Base-by-base conservation (phyloP, 129 eudicot species). In the Smallanthus sonchifolius region DNA sequence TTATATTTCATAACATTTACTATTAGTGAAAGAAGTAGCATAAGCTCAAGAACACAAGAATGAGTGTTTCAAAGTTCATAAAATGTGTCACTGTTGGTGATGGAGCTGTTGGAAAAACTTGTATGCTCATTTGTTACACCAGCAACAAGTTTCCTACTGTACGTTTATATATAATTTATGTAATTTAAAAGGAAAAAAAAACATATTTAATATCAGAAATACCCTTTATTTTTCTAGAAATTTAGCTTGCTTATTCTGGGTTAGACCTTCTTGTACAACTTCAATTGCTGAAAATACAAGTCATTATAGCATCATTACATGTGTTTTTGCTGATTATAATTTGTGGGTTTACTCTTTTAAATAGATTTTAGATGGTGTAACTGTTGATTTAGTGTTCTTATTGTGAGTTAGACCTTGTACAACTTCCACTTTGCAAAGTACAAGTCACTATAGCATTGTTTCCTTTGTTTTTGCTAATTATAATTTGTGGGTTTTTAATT, bases 71-170 rank as follows among this genome's bases (percentile, higher is more conserved):
- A 70, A 94, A 94, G 91, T 94, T 94, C 87, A 94, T 94, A 10
- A 94, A 94, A 86, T 94, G 99, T 82, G 97, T 94, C 1, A 91
- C 97, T 37, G 99, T 94, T 65, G 99, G 99, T 59, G 99, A 94
- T 84, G 99, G 99, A 66, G 99, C 99, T 88, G 99, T 94, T 80
- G 99, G 99, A 16, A 94, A 94, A 56, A 94, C 99, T 71, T 94
- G 99, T 79, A 91, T 94, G 99, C 99, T 94, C 86, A 91, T 94
- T 56, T 94, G 99, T 67, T 94, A 94, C 63, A 94, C 99, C 55
- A 94, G 97, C 73, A 94, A 94, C 91, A 94, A 91, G 84, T 94
- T 94, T 49, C 99, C 99, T 24, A 90, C 97, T 79, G 99, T 94
- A 69, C 90, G 88, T 78, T 44, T 70, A 47, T 54, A 19, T 19